Evolutionary conservation across 177 flowering plant genomes (phyloP), one percentile per base, ranked within the genome.

Genomic region (Telopea speciosissima): DNA sequence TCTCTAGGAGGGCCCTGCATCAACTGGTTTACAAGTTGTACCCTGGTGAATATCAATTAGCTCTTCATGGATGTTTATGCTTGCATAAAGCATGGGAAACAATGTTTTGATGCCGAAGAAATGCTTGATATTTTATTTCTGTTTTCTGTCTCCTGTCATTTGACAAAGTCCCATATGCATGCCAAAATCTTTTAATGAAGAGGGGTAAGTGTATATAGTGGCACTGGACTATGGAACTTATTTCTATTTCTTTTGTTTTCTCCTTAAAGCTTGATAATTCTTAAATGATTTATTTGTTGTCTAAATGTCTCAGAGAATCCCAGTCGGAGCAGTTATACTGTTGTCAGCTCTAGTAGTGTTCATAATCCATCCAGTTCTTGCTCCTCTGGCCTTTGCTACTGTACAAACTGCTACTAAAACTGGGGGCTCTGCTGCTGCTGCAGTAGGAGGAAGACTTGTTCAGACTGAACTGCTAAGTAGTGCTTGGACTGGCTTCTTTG

Each of bases 401-500:
- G 75, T 94, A 17, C 89, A 82, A 77, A 75, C 83, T 66, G 85
- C 88, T 36, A 36, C 40, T 36, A 36, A 36, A 21, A 72, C 88
- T 19, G 88, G 91, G 12, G 88, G 85, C 56, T 74, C 91, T 25
- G 82, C 85, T 25, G 82, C 85, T 25, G 86, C 82, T 45, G 71
- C 82, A 11, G 84, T 83, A 61, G 93, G 92, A 36, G 71, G 80
- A 23, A 79, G 77, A 25, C 80, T 90, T 67, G 60, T 88, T 64
- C 86, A 81, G 12, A 83, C 86, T 16, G 98, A 90, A 69, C 62
- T 90, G 59, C 74, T 95, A 19, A 90, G 76, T 56, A 92, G 99
- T 86, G 97, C 97, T 24, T 95, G 97, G 99, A 90, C 97, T 21
- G 99, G 99, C 49, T 91, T 95, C 84, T 85, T 95, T 65, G 97